phyloP scores from a whole-genome alignment of 257 asterid species.

The Forsythia viridissima region DNA sequence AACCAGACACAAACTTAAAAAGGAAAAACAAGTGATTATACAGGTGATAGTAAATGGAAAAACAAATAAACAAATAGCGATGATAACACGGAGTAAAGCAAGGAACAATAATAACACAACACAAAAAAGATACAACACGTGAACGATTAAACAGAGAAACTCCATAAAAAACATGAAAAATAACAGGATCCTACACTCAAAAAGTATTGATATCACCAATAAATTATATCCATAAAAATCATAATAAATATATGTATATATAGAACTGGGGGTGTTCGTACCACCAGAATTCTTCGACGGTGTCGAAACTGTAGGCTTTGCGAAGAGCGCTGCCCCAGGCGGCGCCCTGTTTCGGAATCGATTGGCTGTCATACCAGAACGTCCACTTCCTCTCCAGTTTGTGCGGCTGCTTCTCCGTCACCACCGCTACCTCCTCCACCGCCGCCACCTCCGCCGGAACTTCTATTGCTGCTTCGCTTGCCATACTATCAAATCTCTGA shows the following conservation, averaged over 20 bases:
- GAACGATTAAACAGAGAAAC: neutral
- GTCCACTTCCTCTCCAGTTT: slow-evolving; percentile 85
- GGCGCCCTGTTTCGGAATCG: slow-evolving; percentile 83
- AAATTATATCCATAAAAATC: neutral
- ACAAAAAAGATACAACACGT: too few relatives aligned
- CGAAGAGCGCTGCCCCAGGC: slow-evolving; percentile 80
- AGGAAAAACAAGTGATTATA: neutral
- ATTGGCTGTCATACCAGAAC: slow-evolving; percentile 90
- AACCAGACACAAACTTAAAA: neutral
- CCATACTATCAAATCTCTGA: slow-evolving; percentile 50
- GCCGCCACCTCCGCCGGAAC: slow-evolving; percentile 29
- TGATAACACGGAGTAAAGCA: neutral
- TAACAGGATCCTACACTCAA: neutral
- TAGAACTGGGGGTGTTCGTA: slow-evolving; percentile 17
- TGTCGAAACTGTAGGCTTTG: slow-evolving; percentile 76
- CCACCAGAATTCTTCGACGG: slow-evolving; percentile 98
- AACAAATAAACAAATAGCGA: neutral
- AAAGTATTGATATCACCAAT: slow-evolving; percentile 5
- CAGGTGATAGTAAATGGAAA: neutral
- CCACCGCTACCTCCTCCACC: slow-evolving; percentile 12
- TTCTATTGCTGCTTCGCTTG: slow-evolving; percentile 53
- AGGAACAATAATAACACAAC: neutral
- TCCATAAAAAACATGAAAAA: neutral
- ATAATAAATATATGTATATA: neutral
- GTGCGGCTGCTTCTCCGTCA: slow-evolving; percentile 55